Evolutionary conservation across 331 rosid species (phyloP), one percentile per base, ranked within the genome.

Genomic region (Pyracantha coccinea): DNA sequence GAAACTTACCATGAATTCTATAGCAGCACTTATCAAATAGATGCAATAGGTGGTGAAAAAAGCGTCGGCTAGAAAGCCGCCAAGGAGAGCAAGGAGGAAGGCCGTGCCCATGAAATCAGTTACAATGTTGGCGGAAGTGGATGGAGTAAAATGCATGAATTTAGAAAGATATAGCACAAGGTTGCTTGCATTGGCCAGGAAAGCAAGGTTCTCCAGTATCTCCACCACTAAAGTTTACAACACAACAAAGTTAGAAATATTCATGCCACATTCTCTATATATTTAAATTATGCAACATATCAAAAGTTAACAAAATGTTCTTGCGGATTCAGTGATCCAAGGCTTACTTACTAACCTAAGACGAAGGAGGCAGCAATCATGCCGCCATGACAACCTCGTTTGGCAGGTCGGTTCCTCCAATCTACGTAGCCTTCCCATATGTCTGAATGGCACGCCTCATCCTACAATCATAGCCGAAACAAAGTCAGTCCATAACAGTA

Each of bases 61-160:
- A 25, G 96, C 86, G 79, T 92, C 96, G 2, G 96, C 95, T 2
- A 92, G 79, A 85, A 89, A 87, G 33, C 96, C 98, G 44, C 98
- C 96, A 41, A 92, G 96, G 67, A 92, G 83, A 72, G 96, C 90
- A 45, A 92, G 95, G 35, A 92, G 88, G 83, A 92, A 92, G 60
- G 95, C 83, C 50, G 96, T 88, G 77, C 98, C 98, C 96, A 92
- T 92, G 89, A 92, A 92, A 73, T 87, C 85, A 78, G 96, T 90
- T 69, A 92, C 98, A 28, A 80, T 79, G 86, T 84, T 89, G 85
- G 98, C 88, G 60, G 95, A 81, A 54, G 24, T 60, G 12, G 93
- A 92, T 5, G 95, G 98, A 60, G 93, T 80, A 67, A 84, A 87
- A 85, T 90, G 96, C 95, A 90, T 90, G 74, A 86, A 86, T 81